These are phyloP conservation scores for Jackrogersella minutella DNA, from an alignment of 495 filamentous ascomycete species.

Conservation along the genomic window DNA sequence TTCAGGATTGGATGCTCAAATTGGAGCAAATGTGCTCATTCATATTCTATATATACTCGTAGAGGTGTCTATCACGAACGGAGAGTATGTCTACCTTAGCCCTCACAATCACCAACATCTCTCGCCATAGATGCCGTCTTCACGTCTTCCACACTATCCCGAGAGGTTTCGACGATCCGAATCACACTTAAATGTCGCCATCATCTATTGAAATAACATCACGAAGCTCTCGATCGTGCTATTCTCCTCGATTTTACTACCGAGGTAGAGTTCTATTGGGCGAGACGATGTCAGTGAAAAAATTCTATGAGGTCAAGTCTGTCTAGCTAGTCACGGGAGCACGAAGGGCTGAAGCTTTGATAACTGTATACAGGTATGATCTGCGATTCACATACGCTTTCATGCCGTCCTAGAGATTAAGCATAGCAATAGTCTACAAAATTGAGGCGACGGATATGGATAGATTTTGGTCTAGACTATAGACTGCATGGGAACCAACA, in stretches of 20 bases:
- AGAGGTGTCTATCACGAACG: neutral
- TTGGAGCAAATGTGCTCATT: neutral
- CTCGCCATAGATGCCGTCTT: neutral
- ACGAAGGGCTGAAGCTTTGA: conserved; percentile 2
- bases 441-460: neutral
- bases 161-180: conserved; percentile 11
- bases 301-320: conserved; percentile 11
- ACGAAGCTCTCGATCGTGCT: conserved; percentile 11
- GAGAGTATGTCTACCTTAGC: neutral
- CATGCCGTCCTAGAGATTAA: conserved; percentile 3
- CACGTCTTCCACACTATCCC: neutral
- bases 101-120: neutral
- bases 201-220: conserved; percentile 12
- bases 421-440: conserved; percentile 15
- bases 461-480: neutral
- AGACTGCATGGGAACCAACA: neutral
- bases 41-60: neutral
- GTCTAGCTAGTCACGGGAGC: neutral
- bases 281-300: neutral
- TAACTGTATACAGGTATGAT: conserved; percentile 16
- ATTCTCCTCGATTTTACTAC: neutral
- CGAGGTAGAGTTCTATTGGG: neutral
- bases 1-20: neutral
- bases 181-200: conserved; percentile 20
- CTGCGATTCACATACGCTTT: neutral